Base-by-base conservation (phyloP, 2,329 filamentous ascomycete species). In the Aspergillus fumigatus region DNA sequence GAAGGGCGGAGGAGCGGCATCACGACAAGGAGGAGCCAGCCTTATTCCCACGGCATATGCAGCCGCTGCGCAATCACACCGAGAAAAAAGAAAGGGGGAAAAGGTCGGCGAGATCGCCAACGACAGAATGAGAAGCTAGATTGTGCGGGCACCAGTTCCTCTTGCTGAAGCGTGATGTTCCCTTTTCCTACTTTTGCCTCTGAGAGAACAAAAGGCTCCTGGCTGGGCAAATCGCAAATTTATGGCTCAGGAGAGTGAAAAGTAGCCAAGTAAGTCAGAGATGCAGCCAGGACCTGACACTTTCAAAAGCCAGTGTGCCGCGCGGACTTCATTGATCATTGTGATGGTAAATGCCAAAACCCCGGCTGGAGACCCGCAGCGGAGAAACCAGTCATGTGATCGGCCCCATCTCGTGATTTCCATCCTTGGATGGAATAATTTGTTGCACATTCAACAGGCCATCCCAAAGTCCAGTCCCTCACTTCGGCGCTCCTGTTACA, bases 1-100 rank as follows among this genome's bases (percentile, higher is more conserved):
- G 65, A 69, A 68, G 63, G 67, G 66, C 59, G 67, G 67, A 69
- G 70, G 66, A 67, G 69, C 67, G 62, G 64, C 72, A 73, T 73
- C 67, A 68, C 70, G 67, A 67, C 64, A 67, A 71, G 62, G 65
- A 67, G 68, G 69, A 74, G 72, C 72, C 72, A 75, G 72, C 66
- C 69, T 74, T 73, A 63, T 60, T 61, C 61, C 61, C 62, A 67
- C 71, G 71, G 72, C 72, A 70, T 70, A 68, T 69, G 70, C 69
- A 60, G 68, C 70, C 70, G 70, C 65, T 59, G 60, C 63, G 68
- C 65, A 67, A 64, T 48, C 51, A 29, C 11, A 29, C 29, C 56
- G 29, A 53, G 51, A 53, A 57, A 23, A 41, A 49, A n/a, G 40
- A 50, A 47, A 49, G 17, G 41, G 9, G 9, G 43, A 29, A 21